A percentile compares a stretch with the other conserved stretches of the same genome.
These are phyloP conservation scores for Penicillium daleae DNA, from an alignment of 495 filamentous ascomycete genomes.

Conservation along the genomic window DNA sequence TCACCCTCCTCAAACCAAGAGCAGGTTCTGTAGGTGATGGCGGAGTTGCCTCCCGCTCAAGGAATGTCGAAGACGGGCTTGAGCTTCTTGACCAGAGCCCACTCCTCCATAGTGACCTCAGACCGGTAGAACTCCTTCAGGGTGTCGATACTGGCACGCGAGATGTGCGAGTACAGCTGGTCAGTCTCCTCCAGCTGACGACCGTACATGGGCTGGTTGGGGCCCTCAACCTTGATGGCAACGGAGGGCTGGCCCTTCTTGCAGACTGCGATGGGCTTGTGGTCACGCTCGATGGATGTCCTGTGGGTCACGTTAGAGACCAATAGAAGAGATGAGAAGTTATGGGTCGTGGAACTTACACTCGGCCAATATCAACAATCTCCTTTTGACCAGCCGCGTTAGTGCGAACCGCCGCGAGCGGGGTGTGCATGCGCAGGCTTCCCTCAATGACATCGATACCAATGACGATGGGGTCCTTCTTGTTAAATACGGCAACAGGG, in stretches of 20 bases:
- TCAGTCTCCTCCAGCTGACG: conserved; percentile 96
- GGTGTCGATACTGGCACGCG: conserved; percentile 84
- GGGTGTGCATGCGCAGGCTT: conserved; percentile 80
- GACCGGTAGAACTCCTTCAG: conserved; percentile 94
- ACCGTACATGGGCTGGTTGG: conserved; percentile 93
- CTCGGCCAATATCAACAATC: conserved; percentile 83
- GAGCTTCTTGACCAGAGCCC: conserved; percentile 87
- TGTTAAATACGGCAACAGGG: conserved; percentile 96
- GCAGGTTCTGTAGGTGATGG: background rate
- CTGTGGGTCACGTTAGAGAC: conserved; percentile 46
- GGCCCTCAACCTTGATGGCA: conserved; percentile 95
- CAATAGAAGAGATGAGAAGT: background rate
- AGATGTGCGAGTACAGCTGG: conserved; percentile 83
- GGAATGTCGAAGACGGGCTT: conserved; percentile 93
- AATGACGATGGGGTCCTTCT: conserved; percentile 93
- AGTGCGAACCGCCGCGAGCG: conserved; percentile 79
- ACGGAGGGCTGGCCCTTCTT: conserved; percentile 97
- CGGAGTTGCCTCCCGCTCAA: conserved; percentile 40
- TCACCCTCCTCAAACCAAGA: background rate
- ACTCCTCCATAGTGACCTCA: conserved; percentile 93
- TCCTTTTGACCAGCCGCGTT: conserved; percentile 80
- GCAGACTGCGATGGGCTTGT: conserved; percentile 87
- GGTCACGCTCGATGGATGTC: conserved; percentile 92
- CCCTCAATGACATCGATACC: conserved; percentile 96
- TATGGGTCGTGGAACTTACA: conserved; percentile 65